Evolutionary conservation across 179 eudicot species (phyloP).

Genomic region (Beta macrorhiza): DNA sequence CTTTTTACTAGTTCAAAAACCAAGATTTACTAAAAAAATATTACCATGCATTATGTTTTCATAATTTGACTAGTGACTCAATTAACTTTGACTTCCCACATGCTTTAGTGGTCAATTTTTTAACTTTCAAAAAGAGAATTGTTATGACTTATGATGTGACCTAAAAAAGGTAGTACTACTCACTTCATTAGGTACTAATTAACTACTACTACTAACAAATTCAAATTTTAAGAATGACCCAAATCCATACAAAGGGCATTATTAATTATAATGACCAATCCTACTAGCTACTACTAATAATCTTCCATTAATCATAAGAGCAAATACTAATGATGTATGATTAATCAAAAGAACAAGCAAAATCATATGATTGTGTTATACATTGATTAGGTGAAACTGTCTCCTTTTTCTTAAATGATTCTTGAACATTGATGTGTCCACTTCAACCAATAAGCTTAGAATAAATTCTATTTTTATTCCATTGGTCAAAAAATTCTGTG

Average conservation of each 20-base stretch:
- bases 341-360: background rate
- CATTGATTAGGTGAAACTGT: no score
- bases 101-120: background rate
- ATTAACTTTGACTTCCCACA: constrained; percentile 8
- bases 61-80: constrained; percentile 18
- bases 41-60: background rate
- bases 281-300: background rate
- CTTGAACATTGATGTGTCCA: constrained; percentile 3
- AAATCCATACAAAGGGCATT: background rate
- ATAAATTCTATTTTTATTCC: background rate
- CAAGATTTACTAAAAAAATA: background rate
- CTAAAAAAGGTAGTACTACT: background rate
- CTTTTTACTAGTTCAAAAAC: background rate
- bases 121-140: background rate
- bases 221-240: background rate
- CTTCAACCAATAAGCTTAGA: background rate
- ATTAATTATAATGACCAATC: constrained; percentile 4
- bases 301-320: background rate
- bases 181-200: background rate
- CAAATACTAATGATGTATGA: background rate
- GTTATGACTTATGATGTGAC: background rate
- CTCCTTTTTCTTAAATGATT: background rate
- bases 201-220: background rate
- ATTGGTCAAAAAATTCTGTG: constrained; percentile 9
- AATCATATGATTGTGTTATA: no score